Evolutionary conservation across 2,329 filamentous ascomycete genomes (phyloP).

Genomic region (Cadophora sp.): DNA sequence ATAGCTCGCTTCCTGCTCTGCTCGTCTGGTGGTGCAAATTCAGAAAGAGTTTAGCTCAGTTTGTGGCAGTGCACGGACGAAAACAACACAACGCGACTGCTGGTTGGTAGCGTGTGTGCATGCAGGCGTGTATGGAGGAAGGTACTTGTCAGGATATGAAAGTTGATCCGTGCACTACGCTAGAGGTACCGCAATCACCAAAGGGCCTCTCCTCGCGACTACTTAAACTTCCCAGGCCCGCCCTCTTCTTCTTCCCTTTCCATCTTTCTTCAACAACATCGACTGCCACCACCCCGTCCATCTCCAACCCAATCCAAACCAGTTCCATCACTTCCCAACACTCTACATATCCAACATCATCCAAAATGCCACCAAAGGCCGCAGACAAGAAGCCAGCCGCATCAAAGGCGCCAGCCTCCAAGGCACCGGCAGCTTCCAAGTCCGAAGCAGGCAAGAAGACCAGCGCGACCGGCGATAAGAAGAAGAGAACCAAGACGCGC

Average conservation of each 20-base stretch:
- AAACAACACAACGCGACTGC: no score
- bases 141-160: no score
- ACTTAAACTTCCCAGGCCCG: no score
- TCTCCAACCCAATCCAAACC: conserved; percentile 10
- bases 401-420: conserved; percentile 89
- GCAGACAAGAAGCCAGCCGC: conserved; percentile 99
- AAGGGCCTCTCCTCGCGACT: background rate
- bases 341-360: conserved; percentile 37
- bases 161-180: no score
- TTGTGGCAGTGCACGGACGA: no score
- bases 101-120: no score
- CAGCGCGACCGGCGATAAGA: conserved; percentile 94
- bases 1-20: no score
- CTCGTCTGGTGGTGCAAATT: no score
- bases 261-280: conserved; percentile 15
- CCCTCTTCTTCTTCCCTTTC: conserved; percentile 10
- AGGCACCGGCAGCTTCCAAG: conserved; percentile 88
- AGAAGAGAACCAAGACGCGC: conserved; percentile 99
- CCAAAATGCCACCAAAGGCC: conserved; percentile 95
- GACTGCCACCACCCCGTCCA: conserved; percentile 4
- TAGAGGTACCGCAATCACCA: no score
- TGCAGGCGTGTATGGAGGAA: no score
- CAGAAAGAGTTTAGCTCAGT: no score
- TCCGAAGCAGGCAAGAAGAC: conserved; percentile 99
- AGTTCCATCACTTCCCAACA: conserved; percentile 44